These are phyloP conservation scores for Penicillium sp. DNA, from an alignment of 2,329 filamentous ascomycete species.

Conservation along the genomic window DNA sequence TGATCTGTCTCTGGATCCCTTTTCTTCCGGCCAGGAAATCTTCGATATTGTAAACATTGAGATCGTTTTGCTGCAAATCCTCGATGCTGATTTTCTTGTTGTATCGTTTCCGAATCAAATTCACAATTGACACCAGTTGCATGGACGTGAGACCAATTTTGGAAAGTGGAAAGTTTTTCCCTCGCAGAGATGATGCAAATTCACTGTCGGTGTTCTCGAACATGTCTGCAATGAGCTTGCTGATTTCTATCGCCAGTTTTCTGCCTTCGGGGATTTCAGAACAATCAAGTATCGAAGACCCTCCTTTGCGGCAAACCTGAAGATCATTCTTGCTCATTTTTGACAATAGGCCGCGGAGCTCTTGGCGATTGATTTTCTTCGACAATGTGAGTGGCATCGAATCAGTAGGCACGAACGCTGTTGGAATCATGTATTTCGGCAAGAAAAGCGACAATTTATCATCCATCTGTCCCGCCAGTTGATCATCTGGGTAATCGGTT, in stretches of 20 bases:
- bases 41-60: background rate
- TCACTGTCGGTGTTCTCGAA: background rate
- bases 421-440: background rate
- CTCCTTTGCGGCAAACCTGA: background rate
- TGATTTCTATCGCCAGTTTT: background rate
- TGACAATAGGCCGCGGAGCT: background rate
- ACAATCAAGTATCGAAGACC: background rate
- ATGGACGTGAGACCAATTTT: background rate
- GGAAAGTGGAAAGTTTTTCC: background rate
- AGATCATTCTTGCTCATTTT: background rate
- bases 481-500: background rate
- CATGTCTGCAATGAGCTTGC: background rate
- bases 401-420: background rate
- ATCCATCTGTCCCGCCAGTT: background rate
- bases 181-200: background rate
- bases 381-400: background rate
- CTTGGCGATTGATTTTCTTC: background rate
- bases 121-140: background rate
- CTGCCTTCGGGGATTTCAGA: background rate
- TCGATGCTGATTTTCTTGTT: background rate
- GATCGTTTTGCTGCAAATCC: background rate
- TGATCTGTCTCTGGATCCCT: background rate
- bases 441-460: background rate
- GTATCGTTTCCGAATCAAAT: background rate
- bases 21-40: background rate